A percentile compares a stretch with the other conserved stretches of the same genome.
Conservation (phyloP, 352 stramenopile species). For the Peronospora farinosa region DNA sequence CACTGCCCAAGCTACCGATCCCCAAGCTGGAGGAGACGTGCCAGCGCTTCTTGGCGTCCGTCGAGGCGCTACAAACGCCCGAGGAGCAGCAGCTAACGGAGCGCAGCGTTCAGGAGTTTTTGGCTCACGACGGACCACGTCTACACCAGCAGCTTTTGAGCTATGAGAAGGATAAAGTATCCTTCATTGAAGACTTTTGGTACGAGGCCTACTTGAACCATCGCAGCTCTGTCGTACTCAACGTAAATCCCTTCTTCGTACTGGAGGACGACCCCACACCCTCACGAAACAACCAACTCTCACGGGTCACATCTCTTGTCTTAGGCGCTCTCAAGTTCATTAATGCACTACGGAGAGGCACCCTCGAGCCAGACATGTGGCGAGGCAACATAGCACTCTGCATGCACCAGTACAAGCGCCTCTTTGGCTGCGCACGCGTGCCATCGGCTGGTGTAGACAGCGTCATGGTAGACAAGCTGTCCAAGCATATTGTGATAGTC, state of each 20-base stretch:
- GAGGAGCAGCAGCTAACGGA: conserved; percentile 54
- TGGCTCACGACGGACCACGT: conserved; percentile 57
- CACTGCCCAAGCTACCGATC: conserved; percentile 82
- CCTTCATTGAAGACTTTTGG: conserved; percentile 92
- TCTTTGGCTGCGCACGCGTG: conserved; percentile 87
- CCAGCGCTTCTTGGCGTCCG: conserved; percentile 66
- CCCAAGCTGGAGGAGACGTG: conserved; percentile 76
- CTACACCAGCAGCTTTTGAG: conserved; percentile 64
- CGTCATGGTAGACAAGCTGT: conserved; percentile 76
- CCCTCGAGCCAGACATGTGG: conserved; percentile 88
- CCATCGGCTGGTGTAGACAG: conserved; percentile 65
- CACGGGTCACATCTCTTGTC: conserved; percentile 83
- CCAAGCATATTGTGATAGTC: conserved; percentile 91
- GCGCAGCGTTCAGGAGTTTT: conserved; percentile 51
- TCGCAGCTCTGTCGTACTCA: conserved; percentile 89
- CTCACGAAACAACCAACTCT: conserved; percentile 86
- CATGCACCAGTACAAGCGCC: conserved; percentile 93
- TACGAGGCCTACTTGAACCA: conserved; percentile 93
- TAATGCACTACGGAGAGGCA: conserved; percentile 83
- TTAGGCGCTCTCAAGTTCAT: conserved; percentile 91
- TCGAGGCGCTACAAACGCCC: conserved; percentile 65
- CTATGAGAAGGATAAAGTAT: conserved; percentile 70
- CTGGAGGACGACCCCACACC: conserved; percentile 88
- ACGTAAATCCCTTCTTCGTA: conserved; percentile 96
- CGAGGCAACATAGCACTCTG: conserved; percentile 83